phyloP scores from a whole-genome alignment of 2,329 filamentous ascomycete genomes.

The Cladosporium sp. region DNA sequence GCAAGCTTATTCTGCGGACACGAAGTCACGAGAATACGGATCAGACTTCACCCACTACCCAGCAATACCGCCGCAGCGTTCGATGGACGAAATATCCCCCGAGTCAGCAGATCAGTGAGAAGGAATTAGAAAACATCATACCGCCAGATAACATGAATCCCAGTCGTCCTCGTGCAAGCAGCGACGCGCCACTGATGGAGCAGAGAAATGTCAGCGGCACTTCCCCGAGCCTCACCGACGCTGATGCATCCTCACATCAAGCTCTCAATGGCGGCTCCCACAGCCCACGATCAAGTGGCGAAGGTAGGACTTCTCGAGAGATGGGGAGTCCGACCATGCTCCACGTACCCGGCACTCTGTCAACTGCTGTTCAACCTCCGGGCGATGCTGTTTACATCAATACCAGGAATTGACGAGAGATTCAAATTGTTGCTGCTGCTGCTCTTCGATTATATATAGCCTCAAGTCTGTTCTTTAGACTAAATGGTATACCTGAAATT shows the following conservation, averaged over 20 bases:
- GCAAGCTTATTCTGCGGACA: neutral
- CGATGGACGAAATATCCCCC: neutral
- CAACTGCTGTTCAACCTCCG: neutral
- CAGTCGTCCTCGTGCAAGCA: slow-evolving; percentile 1
- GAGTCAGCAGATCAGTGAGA: neutral
- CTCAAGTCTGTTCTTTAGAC: neutral
- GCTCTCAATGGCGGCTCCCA: neutral
- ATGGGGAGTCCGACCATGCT: slow-evolving; percentile 1
- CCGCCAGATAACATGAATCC: neutral
- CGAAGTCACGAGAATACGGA: neutral
- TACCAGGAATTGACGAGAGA: too few species aligned
- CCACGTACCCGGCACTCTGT: neutral
- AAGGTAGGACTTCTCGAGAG: neutral
- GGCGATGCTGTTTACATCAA: neutral
- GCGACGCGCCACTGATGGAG: neutral
- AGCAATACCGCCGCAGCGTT: slow-evolving; percentile 5
- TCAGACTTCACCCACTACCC: neutral
- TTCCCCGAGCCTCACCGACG: neutral
- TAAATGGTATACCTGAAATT: slow-evolving; percentile 6
- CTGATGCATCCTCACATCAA: neutral
- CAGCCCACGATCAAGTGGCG: neutral
- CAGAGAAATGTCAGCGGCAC: neutral
- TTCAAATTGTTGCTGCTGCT: too few species aligned
- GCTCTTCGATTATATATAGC: neutral
- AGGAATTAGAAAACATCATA: neutral